Evolutionary conservation across 2,329 filamentous ascomycete species (phyloP).

Genomic region (Paracoccidioides brasiliensis): DNA sequence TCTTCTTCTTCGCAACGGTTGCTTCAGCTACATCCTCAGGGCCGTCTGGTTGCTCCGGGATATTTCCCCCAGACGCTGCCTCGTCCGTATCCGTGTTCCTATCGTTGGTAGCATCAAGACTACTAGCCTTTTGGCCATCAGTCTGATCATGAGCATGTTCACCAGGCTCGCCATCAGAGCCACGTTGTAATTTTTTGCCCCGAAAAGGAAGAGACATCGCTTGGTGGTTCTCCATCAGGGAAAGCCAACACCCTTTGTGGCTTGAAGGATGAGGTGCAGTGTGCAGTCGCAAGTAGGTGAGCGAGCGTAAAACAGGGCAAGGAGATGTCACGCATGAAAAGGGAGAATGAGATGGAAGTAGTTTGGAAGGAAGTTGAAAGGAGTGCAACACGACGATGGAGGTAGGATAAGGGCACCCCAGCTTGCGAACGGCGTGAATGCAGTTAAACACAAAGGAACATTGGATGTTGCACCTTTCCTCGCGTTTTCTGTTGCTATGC

Average conservation of each 20-base stretch:
- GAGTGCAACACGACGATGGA: no score
- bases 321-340: no score
- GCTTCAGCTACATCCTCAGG: background rate
- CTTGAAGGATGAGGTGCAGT: no score
- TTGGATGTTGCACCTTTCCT: no score
- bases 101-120: background rate
- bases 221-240: background rate
- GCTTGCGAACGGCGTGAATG: no score
- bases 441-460: no score
- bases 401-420: no score
- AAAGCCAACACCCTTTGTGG: background rate
- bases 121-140: background rate
- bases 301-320: no score
- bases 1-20: conserved; percentile 15
- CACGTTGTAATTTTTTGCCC: background rate
- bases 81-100: background rate
- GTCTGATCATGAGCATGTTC: background rate
- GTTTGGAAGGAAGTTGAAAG: no score
- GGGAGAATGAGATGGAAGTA: no score
- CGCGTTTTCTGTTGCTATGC: no score
- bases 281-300: background rate
- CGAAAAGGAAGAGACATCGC: background rate
- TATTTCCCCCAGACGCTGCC: background rate
- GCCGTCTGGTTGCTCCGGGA: background rate
- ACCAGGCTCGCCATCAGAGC: background rate